Base-by-base conservation (phyloP, 148 eudicot genomes). In the Spergularia marina region DNA sequence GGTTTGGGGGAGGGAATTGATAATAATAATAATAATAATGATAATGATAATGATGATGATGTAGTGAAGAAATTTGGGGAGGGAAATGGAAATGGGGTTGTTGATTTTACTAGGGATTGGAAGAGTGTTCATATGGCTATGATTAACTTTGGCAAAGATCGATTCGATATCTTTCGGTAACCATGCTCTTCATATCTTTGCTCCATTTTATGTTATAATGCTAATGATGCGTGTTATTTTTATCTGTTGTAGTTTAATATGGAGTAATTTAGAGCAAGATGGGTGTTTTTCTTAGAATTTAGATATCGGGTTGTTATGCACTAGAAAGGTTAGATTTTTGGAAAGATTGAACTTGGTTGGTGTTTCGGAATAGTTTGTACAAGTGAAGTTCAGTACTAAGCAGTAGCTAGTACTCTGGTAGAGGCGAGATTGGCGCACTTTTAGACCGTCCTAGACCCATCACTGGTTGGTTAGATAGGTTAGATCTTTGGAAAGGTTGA, bases 141-240 rank as follows among this genome's bases (percentile, higher is more conserved):
- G 47, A 77, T 91, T 60, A 91, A 89, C 79, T 94, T 94, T 53
- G 98, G 92, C 0, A 77, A 74, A 2, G 98, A 94, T 71, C 90
- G 94, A 12, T 94, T 94, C 53, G 98, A 94, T 86, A 91, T 94
- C 7, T 74, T 94, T 60, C 92, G 96, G 98, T 94, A 52, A 23
- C 82, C 65, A 5, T 17, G 16, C 13, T 36, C 36, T 30, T 30
- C 53, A 8, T 13, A 39, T 51, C 18, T 30, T 7, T 12, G 68
- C 7, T 72, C 16, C 15, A 3, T 2, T 55, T 53, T 34, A 11
- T 74, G 30, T 53, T 63, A 11, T 61, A 5, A 18, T 65, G 12
- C 5, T 11, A 39, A 55, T 12, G 39, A 34, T 16, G 47, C n/a
- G 4, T 30, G 4, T 15, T 15, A 34, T 12, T 63, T 63, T 63